Base-by-base conservation (phyloP, 495 filamentous ascomycete species). In the Thermochaetoides thermophila region DNA sequence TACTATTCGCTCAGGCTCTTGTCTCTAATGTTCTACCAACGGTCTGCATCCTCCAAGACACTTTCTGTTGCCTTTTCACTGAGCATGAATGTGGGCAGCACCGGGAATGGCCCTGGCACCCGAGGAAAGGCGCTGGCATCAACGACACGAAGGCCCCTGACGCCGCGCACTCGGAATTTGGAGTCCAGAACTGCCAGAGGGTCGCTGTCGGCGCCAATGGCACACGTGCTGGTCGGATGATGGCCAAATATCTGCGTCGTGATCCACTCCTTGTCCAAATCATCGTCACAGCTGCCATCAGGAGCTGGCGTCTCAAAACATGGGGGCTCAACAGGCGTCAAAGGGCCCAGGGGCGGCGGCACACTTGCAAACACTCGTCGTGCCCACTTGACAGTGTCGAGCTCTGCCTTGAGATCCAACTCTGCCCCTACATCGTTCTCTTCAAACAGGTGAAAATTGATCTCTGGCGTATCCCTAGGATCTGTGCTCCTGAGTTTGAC, bases 371-470 rank as follows among this genome's bases (percentile, higher is more conserved):
- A 42, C 25, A 39, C 52, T 1, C 48, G 40, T 60, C 71, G 72
- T 11, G 59, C 60, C 17, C 69, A 71, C 38, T 62, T 61, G 1
- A 73, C 57, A 30, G 72, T 58, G 46, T 73, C 68, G 35, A 69
- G 52, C 60, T 70, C 37, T 50, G 57, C 50, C 52, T 60, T 21
- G 46, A 55, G 34, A 52, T 62, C 60, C 44, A 34, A n/a, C 16
- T 32, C 33, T 3, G 30, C 37, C 0, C 41, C 45, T n/a, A 17
- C 26, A 3, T 14, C 23, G 8, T 9, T 4, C 0, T 32, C 39
- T 6, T 23, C 17, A 27, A 66, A 66, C 34, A 57, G 56, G 32
- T 63, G 54, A 40, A 66, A 66, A 20, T 53, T 50, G 29, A 67
- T 63, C 1, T 50, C 35, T 0, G 63, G 63, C 24, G 52, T 40